Base-by-base conservation (phyloP, 371 early-diverging fungal species). In the Choanephora cucurbitarum region DNA sequence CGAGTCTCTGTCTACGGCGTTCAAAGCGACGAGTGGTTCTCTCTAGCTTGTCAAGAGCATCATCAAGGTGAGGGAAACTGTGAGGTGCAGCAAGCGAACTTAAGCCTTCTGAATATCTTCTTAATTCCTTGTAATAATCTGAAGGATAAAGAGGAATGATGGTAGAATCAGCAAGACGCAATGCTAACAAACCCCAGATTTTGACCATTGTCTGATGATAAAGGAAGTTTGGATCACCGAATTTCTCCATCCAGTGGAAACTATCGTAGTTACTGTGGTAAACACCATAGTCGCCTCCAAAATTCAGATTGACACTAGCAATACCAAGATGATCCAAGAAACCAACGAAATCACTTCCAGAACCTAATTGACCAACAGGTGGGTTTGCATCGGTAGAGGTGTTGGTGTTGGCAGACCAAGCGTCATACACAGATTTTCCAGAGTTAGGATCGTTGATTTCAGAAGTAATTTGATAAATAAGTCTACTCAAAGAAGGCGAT, bases 191-290 rank as follows among this genome's bases (percentile, higher is more conserved):
- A 31, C 75, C 70, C 69, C 70, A 73, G 23, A 79, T 55, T 19
- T 60, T 72, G 34, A 72, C 68, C 42, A 81, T 60, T 5, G 85
- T 64, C 48, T 65, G 66, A 58, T 89, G 87, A 37, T 85, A 85
- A 22, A 75, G 58, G 60, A 81, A 84, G 3, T 62, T 64, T 4
- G 89, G 85, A 57, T 89, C 89, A 28, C 85, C 80, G 62, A 76
- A 86, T 45, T 81, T 76, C 6, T 72, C 69, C 83, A 89, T 85
- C 75, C 84, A 83, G 52, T 80, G 78, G 63, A 64, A 58, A 19
- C 81, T 55, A 59, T 87, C 84, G 64, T 87, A 88, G 57, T 79
- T 83, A 53, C 85, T 85, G 61, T 88, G 89, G 44, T 84, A 85
- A 0, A 84, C 75, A 40, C 88, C 88, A 46, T 77, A 70, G 22